Evolutionary conservation across 2,329 filamentous ascomycete genomes (phyloP).

Genomic region (Phyllosticta citribraziliensis): DNA sequence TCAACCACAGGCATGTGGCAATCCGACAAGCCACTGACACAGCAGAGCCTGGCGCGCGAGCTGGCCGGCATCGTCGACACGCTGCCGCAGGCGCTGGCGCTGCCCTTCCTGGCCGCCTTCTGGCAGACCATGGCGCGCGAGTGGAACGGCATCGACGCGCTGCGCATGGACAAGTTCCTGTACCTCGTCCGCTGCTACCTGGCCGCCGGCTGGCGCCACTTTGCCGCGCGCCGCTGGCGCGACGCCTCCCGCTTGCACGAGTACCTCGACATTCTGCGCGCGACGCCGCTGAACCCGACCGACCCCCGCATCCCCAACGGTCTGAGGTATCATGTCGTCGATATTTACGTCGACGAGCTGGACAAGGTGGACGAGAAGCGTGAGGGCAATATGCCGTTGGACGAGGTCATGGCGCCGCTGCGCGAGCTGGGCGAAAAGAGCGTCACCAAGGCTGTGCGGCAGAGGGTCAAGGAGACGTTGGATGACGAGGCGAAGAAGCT

Average conservation of each 20-base stretch:
- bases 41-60: slow-evolving; percentile 71
- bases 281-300: slow-evolving; percentile 35
- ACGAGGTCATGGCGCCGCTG: slow-evolving; percentile 45
- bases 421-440: slow-evolving; percentile 46
- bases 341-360: slow-evolving; percentile 86
- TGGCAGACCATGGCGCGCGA: slow-evolving; percentile 44
- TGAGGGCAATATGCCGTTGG: slow-evolving; percentile 31
- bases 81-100: slow-evolving; percentile 38
- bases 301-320: slow-evolving; percentile 65
- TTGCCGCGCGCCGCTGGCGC: slow-evolving; percentile 33
- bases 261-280: slow-evolving; percentile 39
- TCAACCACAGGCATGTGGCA: slow-evolving; percentile 63
- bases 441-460: slow-evolving; percentile 61
- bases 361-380: slow-evolving; percentile 53
- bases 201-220: slow-evolving; percentile 52
- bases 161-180: slow-evolving; percentile 83
- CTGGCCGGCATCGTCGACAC: slow-evolving; percentile 61
- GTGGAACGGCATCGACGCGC: slow-evolving; percentile 41
- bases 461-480: slow-evolving; percentile 59
- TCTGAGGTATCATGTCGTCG: slow-evolving; percentile 73
- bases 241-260: slow-evolving; percentile 28
- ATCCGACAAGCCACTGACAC: slow-evolving; percentile 78
- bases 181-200: slow-evolving; percentile 72
- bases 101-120: slow-evolving; percentile 40
- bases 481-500: slow-evolving; percentile 57